Evolutionary conservation across 805 yeast species (phyloP).

Genomic region (Candida railenensis): DNA sequence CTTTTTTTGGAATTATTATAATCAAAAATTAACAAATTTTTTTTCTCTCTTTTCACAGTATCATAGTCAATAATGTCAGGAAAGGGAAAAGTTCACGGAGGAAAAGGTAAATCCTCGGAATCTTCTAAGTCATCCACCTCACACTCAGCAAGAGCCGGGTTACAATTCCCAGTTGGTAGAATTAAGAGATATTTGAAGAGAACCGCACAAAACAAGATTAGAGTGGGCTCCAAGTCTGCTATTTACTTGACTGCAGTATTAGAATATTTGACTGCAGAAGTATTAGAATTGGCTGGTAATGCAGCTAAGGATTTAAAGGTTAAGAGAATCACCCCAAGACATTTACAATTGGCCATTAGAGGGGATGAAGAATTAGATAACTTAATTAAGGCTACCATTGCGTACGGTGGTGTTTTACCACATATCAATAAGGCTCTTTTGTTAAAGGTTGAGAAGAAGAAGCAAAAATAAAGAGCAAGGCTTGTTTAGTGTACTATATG

Average conservation of each 20-base stretch:
- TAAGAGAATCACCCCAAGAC: constrained; percentile 97
- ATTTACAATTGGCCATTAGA: constrained; percentile 93
- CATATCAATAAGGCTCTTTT: constrained; percentile 82
- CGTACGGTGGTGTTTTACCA: constrained; percentile 97
- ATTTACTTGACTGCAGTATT: constrained; percentile 93
- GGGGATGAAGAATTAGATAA: constrained; percentile 97
- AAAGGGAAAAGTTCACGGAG: constrained; percentile 91
- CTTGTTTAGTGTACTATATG: constrained; percentile 6
- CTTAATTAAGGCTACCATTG: constrained; percentile 91
- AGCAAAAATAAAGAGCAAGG: constrained; percentile 23
- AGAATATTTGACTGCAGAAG: constrained; percentile 96
- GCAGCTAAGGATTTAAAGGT: constrained; percentile 96
- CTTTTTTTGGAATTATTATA: neutral
- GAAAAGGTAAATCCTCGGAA: constrained; percentile 88
- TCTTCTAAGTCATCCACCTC: constrained; percentile 73
- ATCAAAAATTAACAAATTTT: constrained; percentile 1
- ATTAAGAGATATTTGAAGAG: constrained; percentile 93
- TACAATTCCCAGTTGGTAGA: constrained; percentile 98
- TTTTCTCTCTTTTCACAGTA: constrained; percentile 2
- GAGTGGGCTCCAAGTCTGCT: constrained; percentile 88
- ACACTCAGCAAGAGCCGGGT: constrained; percentile 91
- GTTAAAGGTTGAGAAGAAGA: constrained; percentile 70
- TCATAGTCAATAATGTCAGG: constrained; percentile 56
- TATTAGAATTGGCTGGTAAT: constrained; percentile 95
- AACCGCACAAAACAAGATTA: constrained; percentile 76